Percentiles rank a stretch among this genome's conserved stretches.
Conservation (phyloP, 2,329 filamentous ascomycete genomes). For the Camptophora hylomeconis region DNA sequence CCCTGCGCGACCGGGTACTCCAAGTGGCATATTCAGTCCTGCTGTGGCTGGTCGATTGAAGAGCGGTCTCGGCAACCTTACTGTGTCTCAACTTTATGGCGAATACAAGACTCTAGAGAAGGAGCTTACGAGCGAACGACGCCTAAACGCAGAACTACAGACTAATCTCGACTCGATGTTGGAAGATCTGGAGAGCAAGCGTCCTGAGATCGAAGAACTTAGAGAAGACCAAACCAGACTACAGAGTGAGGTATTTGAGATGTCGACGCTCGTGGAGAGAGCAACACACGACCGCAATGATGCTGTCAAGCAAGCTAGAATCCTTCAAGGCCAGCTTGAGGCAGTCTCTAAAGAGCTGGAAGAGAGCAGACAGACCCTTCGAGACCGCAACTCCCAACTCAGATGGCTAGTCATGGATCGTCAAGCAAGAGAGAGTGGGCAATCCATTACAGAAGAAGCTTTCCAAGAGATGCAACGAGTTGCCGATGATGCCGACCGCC, state of each 20-base stretch:
- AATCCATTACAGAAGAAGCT: constrained; percentile 61
- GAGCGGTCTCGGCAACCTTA: constrained; percentile 30
- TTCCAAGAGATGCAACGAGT: constrained; percentile 60
- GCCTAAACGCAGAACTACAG: constrained; percentile 60
- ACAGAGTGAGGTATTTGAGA: constrained; percentile 66
- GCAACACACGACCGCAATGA: constrained; percentile 67
- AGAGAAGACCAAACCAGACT: constrained; percentile 69
- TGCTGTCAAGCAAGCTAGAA: constrained; percentile 65
- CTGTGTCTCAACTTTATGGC: constrained; percentile 49
- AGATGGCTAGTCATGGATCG: constrained; percentile 83
- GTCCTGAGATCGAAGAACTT: constrained; percentile 78
- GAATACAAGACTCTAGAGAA: constrained; percentile 52
- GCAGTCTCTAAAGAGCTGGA: constrained; percentile 52
- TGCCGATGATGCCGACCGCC: constrained; percentile 40
- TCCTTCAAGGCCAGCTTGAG: constrained; percentile 60
- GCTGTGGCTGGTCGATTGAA: constrained; percentile 40
- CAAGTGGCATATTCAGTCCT: constrained; percentile 38
- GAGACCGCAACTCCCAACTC: constrained; percentile 79
- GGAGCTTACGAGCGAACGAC: constrained; percentile 59
- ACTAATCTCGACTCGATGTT: constrained; percentile 77
- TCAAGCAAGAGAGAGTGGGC: constrained; percentile 67
- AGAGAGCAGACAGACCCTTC: constrained; percentile 72
- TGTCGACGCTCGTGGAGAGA: constrained; percentile 71
- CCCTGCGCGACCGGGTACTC: constrained; percentile 37
- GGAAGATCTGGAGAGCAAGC: constrained; percentile 68